phyloP scores from a whole-genome alignment of 441 rosid genomes.

The Capsella rubella region DNA sequence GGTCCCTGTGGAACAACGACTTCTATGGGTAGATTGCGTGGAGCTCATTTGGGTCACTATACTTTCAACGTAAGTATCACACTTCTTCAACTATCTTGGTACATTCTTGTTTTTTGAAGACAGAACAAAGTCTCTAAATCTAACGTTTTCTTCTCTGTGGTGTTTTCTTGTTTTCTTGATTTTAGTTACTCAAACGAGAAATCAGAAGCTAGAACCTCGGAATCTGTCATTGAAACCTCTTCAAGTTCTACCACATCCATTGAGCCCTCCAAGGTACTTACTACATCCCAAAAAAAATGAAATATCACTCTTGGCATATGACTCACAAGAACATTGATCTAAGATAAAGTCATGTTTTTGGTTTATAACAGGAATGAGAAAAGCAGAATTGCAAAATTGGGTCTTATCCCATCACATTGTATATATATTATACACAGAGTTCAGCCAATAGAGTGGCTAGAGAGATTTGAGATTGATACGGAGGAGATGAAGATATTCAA shows the following conservation, averaged over 20 bases:
- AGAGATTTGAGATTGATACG: conserved; percentile 27
- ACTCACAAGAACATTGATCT: conserved; percentile 6
- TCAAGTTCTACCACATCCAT: conserved; percentile 49
- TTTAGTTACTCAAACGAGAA: conserved; percentile 87
- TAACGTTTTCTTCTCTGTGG: background rate
- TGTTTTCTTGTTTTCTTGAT: conserved; percentile 5
- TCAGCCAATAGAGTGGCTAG: conserved; percentile 23
- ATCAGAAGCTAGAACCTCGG: conserved; percentile 75
- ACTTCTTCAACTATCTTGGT: conserved; percentile 10
- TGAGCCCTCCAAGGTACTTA: conserved; percentile 54
- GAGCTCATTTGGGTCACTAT: conserved; percentile 98
- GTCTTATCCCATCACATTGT: conserved; percentile 7
- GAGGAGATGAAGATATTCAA: conserved; percentile 25
- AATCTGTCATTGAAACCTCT: conserved; percentile 53
- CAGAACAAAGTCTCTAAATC: background rate
- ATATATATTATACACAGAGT: conserved; percentile 29
- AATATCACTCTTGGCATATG: background rate
- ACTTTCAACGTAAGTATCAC: conserved; percentile 80
- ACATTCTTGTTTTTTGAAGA: background rate
- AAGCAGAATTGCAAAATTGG: background rate
- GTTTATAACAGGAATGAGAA: conserved; percentile 42
- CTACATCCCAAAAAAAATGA: background rate
- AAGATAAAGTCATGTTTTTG: conserved; percentile 10
- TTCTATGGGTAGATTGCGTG: conserved; percentile 93
- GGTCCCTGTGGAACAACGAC: conserved; percentile 87